Evolutionary conservation across 2,329 filamentous ascomycete species (phyloP).

Genomic region (Zasmidium cellare): DNA sequence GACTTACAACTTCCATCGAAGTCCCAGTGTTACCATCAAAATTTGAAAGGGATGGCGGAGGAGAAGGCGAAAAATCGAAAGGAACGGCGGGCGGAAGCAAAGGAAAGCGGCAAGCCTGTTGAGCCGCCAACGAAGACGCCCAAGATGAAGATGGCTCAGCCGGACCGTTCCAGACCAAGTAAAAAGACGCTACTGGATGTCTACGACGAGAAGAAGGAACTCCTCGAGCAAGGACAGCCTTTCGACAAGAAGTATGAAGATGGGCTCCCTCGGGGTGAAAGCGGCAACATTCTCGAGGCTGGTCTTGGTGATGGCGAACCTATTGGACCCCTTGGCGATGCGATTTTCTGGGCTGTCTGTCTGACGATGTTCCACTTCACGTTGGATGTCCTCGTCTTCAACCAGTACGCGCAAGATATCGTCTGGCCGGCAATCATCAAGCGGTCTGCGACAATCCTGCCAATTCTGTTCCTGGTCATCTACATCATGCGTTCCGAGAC

Average conservation of each 20-base stretch:
- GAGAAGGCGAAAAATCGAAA: conserved; percentile 43
- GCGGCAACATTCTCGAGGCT: conserved; percentile 37
- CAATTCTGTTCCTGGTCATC: conserved; percentile 46
- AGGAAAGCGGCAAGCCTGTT: conserved; percentile 37
- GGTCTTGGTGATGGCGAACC: conserved; percentile 41
- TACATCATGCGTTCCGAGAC: conserved; percentile 45
- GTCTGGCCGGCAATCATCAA: conserved; percentile 57
- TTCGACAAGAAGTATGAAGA: conserved; percentile 46
- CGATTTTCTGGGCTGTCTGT: conserved; percentile 54
- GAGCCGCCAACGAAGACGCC: conserved; percentile 43
- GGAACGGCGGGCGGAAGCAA: conserved; percentile 44
- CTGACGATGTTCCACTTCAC: conserved; percentile 74
- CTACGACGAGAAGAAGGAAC: conserved; percentile 60
- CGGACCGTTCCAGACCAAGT: conserved; percentile 63
- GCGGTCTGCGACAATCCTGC: conserved; percentile 51
- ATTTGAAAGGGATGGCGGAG: neutral
- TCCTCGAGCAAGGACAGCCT: conserved; percentile 50
- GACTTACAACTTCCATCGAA: neutral
- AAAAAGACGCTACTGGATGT: conserved; percentile 72
- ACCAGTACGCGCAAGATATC: conserved; percentile 72
- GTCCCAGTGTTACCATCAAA: neutral
- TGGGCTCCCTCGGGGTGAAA: conserved; percentile 31
- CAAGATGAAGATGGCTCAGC: conserved; percentile 65
- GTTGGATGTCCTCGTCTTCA: conserved; percentile 75
- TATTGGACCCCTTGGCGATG: conserved; percentile 49